These are phyloP conservation scores for Trypanosoma melophagium DNA, from an alignment of 208 protist genomes.

Conservation along the genomic window DNA sequence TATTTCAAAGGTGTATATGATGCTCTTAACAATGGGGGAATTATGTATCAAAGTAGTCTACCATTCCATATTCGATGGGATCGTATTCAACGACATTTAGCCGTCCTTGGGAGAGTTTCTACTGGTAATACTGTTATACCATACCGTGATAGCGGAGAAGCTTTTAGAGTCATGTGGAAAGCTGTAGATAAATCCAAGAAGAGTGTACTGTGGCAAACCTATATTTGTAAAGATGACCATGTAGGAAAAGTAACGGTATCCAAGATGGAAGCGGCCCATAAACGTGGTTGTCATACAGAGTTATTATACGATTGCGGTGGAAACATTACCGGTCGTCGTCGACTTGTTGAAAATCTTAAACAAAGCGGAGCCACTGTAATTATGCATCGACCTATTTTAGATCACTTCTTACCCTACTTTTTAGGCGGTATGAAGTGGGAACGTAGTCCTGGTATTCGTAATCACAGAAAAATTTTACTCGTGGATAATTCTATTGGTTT, in stretches of 20 bases:
- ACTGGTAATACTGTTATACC: constrained; percentile 61
- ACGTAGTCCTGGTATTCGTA: constrained; percentile 81
- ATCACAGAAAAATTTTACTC: constrained; percentile 91
- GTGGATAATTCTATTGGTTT: constrained; percentile 84
- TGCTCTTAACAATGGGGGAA: neutral
- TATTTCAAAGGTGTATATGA: constrained; percentile 6
- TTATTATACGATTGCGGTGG: constrained; percentile 91
- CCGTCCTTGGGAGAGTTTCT: constrained; percentile 62
- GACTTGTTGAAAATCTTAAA: constrained; percentile 68
- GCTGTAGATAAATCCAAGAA: constrained; percentile 71
- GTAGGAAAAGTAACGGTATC: constrained; percentile 71
- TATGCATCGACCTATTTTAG: constrained; percentile 83
- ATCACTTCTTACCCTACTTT: constrained; percentile 65
- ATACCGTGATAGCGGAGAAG: constrained; percentile 73
- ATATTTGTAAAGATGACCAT: constrained; percentile 92
- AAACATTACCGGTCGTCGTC: constrained; percentile 83
- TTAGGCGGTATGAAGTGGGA: constrained; percentile 70
- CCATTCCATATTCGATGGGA: constrained; percentile 82
- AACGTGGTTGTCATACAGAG: constrained; percentile 73
- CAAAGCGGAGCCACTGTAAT: constrained; percentile 77
- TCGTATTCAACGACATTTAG: constrained; percentile 54
- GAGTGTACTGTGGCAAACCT: constrained; percentile 90
- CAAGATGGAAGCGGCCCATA: constrained; percentile 66
- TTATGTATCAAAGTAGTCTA: constrained; percentile 25
- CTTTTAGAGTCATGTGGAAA: constrained; percentile 86